Evolutionary conservation across 116 monocot species (phyloP).

Genomic region (Phalaenopsis hybrid): DNA sequence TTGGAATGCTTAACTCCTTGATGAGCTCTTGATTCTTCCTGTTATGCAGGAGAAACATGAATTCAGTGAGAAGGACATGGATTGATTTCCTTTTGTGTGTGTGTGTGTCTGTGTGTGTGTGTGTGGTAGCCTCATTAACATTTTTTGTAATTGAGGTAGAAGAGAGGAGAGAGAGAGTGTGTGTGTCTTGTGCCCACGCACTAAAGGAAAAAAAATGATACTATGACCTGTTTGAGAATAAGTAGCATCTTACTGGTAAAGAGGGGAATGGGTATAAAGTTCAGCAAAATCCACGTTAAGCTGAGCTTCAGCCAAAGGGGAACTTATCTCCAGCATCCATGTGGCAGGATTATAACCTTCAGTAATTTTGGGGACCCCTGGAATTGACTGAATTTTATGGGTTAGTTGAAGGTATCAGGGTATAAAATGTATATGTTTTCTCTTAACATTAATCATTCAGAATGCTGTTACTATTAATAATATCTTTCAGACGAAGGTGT

Average conservation of each 20-base stretch:
- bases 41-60: slow-evolving; percentile 7
- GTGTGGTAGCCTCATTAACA: too few relatives aligned
- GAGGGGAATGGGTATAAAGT: slow-evolving; percentile 45
- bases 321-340: slow-evolving; percentile 82
- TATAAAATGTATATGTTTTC: not conserved
- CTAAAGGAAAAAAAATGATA: not conserved
- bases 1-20: slow-evolving; percentile 45
- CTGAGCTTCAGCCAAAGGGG: slow-evolving; percentile 41
- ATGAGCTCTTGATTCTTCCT: slow-evolving; percentile 67
- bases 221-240: not conserved
- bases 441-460: not conserved
- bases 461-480: not conserved
- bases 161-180: too few relatives aligned
- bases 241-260: slow-evolving; percentile 50
- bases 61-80: not conserved
- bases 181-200: not conserved
- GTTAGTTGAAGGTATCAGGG: not conserved
- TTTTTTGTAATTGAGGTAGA: too few relatives aligned
- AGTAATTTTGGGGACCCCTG: slow-evolving; percentile 60
- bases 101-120: too few relatives aligned
- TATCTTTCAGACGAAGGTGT: not conserved
- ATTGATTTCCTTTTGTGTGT: not conserved
- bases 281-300: slow-evolving; percentile 69
- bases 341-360: slow-evolving; percentile 84
- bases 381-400: slow-evolving; percentile 34